A percentile compares a stretch with the other conserved stretches of the same genome.
These are phyloP conservation scores for Scorias spongiosa DNA, from an alignment of 2,329 filamentous ascomycete species.

Conservation along the genomic window DNA sequence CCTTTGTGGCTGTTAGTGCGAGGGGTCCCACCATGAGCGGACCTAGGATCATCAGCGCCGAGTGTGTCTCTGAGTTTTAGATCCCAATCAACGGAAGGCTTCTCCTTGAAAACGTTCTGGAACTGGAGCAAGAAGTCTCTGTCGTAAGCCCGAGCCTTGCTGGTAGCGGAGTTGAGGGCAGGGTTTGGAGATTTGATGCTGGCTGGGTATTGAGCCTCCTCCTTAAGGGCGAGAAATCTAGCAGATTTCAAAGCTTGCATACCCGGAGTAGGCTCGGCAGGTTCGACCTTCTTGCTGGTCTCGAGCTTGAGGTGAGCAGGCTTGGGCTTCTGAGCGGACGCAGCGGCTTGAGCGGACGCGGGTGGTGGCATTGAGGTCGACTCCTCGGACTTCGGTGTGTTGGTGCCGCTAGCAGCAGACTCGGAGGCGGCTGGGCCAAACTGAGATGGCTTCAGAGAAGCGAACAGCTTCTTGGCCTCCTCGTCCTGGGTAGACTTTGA, in stretches of 20 bases:
- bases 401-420: slow-evolving; percentile 13
- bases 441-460: slow-evolving; percentile 33
- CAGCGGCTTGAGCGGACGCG: slow-evolving; percentile 7
- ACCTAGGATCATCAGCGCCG: slow-evolving; percentile 45
- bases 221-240: slow-evolving; percentile 68
- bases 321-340: slow-evolving; percentile 51
- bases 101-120: slow-evolving; percentile 89
- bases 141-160: slow-evolving; percentile 82
- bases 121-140: slow-evolving; percentile 92
- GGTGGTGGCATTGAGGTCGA: slow-evolving; percentile 11
- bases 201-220: slow-evolving; percentile 60
- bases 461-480: slow-evolving; percentile 33
- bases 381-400: slow-evolving; percentile 29
- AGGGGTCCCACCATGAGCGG: slow-evolving; percentile 34
- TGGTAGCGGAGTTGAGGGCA: slow-evolving; percentile 60
- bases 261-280: slow-evolving; percentile 81
- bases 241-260: slow-evolving; percentile 87
- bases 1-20: slow-evolving; percentile 19
- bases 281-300: slow-evolving; percentile 74
- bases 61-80: slow-evolving; percentile 71
- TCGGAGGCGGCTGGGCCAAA: slow-evolving; percentile 29
- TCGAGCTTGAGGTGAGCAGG: slow-evolving; percentile 79
- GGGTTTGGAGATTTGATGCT: slow-evolving; percentile 84
- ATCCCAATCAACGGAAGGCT: slow-evolving; percentile 88
- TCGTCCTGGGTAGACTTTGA: slow-evolving; percentile 11